A percentile compares a stretch with the other conserved stretches of the same genome.
Evolutionary conservation across 2,329 filamentous ascomycete species (phyloP).

Genomic region (Taxawa tesnikishii): DNA sequence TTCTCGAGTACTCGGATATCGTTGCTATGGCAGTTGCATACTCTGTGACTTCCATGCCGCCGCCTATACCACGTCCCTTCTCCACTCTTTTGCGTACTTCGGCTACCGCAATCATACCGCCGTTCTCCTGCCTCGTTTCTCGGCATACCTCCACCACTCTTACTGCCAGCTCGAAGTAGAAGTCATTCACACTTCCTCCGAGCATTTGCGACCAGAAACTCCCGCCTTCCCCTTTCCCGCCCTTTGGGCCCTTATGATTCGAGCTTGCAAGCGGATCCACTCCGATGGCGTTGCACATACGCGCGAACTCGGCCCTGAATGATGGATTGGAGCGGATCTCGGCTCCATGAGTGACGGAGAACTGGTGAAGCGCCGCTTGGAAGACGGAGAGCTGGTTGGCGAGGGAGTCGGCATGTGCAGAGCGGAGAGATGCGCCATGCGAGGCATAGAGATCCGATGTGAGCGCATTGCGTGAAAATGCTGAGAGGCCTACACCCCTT

Average conservation of each 20-base stretch:
- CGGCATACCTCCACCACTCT: constrained; percentile 87
- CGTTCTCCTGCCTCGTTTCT: constrained; percentile 77
- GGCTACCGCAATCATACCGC: constrained; percentile 72
- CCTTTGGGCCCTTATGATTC: constrained; percentile 20
- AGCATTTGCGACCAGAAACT: constrained; percentile 90
- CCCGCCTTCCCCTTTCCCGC: constrained; percentile 37
- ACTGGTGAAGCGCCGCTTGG: constrained; percentile 87
- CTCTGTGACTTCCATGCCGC: constrained; percentile 70
- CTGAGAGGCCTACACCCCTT: constrained; percentile 80
- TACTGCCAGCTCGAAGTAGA: constrained; percentile 97
- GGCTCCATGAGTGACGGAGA: constrained; percentile 85
- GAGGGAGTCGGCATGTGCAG: constrained; percentile 70
- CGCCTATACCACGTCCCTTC: constrained; percentile 62
- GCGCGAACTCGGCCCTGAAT: constrained; percentile 93
- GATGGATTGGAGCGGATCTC: constrained; percentile 92
- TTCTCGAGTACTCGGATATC: too few relatives aligned
- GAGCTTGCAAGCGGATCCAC: constrained; percentile 73
- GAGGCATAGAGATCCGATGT: constrained; percentile 81
- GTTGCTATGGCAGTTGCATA: too few relatives aligned
- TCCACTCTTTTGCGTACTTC: constrained; percentile 70
- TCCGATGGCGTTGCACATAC: constrained; percentile 95
- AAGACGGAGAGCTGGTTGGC: constrained; percentile 92
- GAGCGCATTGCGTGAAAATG: constrained; percentile 75
- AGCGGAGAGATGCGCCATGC: constrained; percentile 79
- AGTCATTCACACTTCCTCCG: constrained; percentile 87